Conservation (phyloP, 169 alveolate genomes). For the Amoebophrya sp. region DNA sequence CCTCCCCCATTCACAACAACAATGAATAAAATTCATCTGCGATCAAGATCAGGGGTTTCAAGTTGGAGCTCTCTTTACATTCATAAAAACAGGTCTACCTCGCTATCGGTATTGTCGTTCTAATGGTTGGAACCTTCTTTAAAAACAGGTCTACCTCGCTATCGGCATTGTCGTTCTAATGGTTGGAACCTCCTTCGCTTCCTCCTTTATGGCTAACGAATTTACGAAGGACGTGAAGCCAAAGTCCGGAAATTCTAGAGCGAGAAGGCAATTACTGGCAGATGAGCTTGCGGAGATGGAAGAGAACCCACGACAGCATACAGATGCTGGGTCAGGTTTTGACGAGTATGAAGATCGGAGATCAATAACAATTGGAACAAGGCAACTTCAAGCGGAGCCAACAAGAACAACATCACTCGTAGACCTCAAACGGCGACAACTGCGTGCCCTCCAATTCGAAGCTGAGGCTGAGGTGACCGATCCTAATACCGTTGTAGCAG, state of each 20-base stretch:
- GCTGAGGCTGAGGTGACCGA: not conserved
- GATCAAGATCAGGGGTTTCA: no score
- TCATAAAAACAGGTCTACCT: no score
- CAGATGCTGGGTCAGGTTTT: not conserved
- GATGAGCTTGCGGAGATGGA: not conserved
- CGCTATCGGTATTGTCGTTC: not conserved
- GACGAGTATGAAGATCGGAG: no score
- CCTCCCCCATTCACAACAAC: no score
- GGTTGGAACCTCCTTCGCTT: not conserved
- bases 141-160: no score
- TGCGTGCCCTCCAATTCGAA: not conserved
- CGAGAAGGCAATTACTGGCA: not conserved
- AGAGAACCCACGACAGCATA: not conserved
- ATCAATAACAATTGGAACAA: no score
- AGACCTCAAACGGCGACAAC: not conserved
- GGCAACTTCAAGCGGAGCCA: no score
- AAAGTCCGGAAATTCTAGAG: not conserved
- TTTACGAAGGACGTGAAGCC: not conserved
- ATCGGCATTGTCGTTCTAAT: not conserved
- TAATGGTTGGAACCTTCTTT: no score
- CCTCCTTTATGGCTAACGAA: not conserved
- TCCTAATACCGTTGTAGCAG: not conserved
- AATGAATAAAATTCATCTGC: no score
- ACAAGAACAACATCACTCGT: not conserved
- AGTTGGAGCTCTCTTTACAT: no score